A percentile compares a stretch with the other conserved stretches of the same genome.
Evolutionary conservation across 306 rosid genomes (phyloP).

Genomic region (Quercus suber): DNA sequence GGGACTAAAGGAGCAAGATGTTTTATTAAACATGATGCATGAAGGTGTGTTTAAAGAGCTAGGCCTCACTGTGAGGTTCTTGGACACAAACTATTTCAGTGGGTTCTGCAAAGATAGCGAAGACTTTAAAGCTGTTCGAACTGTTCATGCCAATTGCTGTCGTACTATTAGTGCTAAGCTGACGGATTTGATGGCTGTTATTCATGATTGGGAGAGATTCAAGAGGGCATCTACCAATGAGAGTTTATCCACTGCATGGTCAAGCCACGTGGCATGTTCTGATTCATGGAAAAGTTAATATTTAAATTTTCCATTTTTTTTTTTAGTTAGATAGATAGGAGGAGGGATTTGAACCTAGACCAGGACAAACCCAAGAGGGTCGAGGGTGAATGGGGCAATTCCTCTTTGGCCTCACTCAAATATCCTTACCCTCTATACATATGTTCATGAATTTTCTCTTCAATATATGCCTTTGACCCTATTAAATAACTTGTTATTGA

Average conservation of each 20-base stretch:
- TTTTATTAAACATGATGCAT: conserved; percentile 11
- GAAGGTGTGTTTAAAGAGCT: conserved; percentile 9
- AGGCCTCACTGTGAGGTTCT: conserved; percentile 9
- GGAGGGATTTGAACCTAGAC: too few species aligned
- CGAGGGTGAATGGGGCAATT: too few species aligned
- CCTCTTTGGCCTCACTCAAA: too few species aligned
- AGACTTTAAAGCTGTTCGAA: conserved; percentile 22
- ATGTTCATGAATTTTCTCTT: too few species aligned
- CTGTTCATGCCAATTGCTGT: conserved; percentile 37
- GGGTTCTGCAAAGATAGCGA: conserved; percentile 32
- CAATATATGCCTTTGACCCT: too few species aligned
- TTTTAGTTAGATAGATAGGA: too few species aligned
- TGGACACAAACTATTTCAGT: conserved; percentile 27
- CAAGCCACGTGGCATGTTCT: background rate
- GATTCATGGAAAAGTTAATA: background rate
- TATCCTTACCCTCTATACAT: too few species aligned
- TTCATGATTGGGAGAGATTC: conserved; percentile 30
- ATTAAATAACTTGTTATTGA: too few species aligned
- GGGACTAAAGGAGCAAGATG: conserved; percentile 28
- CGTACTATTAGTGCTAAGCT: conserved; percentile 22
- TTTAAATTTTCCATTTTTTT: background rate
- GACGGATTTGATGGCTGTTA: conserved; percentile 12
- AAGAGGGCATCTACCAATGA: background rate
- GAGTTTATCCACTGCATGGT: background rate
- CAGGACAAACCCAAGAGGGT: too few species aligned